Evolutionary conservation across 805 yeast genomes (phyloP).

Genomic region (Sugiyamaella lignohabitans): DNA sequence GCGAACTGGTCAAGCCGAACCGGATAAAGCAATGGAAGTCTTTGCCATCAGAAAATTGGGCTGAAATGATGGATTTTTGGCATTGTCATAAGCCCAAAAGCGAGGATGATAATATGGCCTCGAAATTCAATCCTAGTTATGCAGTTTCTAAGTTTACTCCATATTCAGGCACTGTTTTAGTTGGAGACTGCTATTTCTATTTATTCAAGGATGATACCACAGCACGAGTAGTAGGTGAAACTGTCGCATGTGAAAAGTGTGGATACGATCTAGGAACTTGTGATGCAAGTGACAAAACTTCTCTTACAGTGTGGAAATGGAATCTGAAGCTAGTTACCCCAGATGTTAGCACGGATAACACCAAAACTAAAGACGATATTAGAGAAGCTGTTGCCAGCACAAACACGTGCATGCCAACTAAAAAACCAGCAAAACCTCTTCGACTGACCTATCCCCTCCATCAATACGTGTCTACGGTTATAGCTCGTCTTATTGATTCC

Average conservation of each 20-base stretch:
- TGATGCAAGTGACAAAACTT: slow-evolving; percentile 2
- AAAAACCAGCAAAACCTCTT: not conserved
- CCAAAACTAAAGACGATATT: not conserved
- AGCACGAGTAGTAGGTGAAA: not conserved
- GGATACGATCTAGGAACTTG: slow-evolving; percentile 11
- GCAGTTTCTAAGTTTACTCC: slow-evolving; percentile 35
- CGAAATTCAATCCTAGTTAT: slow-evolving; percentile 20
- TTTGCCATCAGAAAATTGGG: slow-evolving; percentile 91
- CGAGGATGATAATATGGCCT: slow-evolving; percentile 8
- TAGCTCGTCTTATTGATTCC: slow-evolving; percentile 27
- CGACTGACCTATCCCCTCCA: slow-evolving; percentile 8
- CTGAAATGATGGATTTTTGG: slow-evolving; percentile 95
- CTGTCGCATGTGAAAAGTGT: slow-evolving; percentile 6
- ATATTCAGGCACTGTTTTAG: slow-evolving; percentile 34
- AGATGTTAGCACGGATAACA: not conserved
- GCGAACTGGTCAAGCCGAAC: slow-evolving; percentile 4
- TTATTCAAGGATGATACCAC: slow-evolving; percentile 29
- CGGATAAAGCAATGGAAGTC: slow-evolving; percentile 34
- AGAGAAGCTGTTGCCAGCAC: too few species aligned
- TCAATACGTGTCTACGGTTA: slow-evolving; percentile 18
- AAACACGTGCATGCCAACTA: too few species aligned
- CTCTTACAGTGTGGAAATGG: slow-evolving; percentile 51
- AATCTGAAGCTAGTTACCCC: slow-evolving; percentile 31
- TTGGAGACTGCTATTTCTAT: slow-evolving; percentile 54
- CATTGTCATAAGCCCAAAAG: slow-evolving; percentile 65